Percentiles rank a stretch among this genome's conserved stretches.
Conservation (phyloP, 2,329 filamentous ascomycete genomes). For the Mycosphaerella sp. region DNA sequence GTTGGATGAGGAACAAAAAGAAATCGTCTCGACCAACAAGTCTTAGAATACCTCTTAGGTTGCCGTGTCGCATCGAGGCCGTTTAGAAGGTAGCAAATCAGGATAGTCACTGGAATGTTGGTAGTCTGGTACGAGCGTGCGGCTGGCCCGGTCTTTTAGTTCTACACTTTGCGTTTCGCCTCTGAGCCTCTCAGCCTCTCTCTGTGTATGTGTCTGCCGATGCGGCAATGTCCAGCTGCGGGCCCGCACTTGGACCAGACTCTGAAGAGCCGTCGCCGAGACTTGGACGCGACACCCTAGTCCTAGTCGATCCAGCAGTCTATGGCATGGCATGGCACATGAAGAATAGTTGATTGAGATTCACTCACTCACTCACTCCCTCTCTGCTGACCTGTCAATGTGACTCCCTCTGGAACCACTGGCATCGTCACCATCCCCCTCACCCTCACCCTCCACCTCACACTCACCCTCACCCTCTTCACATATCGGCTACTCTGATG, state of each 20-base stretch:
- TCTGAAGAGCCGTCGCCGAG: slow-evolving; percentile 9
- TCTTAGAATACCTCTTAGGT: not conserved
- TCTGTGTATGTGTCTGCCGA: not conserved
- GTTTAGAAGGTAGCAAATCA: not conserved
- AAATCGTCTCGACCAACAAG: not conserved
- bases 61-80: not conserved
- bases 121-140: no score
- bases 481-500: slow-evolving; percentile 2
- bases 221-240: not conserved
- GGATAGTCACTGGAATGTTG: not conserved
- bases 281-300: slow-evolving; percentile 2
- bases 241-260: not conserved
- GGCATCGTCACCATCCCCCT: no score
- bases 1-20: not conserved
- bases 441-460: no score
- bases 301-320: not conserved
- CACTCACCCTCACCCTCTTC: not conserved
- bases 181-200: no score
- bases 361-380: no score
- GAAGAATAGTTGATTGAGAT: not conserved
- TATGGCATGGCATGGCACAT: slow-evolving; percentile 3
- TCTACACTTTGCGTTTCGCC: no score
- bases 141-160: no score
- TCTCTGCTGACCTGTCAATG: no score
- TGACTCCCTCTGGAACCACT: no score